Evolutionary conservation across 257 asterid species (phyloP), one percentile per base, ranked within the genome.

Genomic region (Solanum chaucha): DNA sequence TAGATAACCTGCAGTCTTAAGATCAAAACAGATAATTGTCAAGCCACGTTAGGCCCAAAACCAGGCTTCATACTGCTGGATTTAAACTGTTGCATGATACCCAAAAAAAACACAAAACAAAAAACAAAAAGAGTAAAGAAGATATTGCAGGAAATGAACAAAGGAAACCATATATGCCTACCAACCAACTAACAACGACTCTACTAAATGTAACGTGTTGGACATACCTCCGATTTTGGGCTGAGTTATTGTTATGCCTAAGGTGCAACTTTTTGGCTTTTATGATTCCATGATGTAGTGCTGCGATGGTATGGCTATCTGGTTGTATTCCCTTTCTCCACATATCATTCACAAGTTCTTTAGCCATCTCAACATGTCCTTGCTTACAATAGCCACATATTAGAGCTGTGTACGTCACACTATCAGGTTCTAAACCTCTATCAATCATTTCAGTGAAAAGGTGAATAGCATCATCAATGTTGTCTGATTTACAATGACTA

Each of bases 351-450:
- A 94, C 75, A 51, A 94, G 94, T 41, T 82, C 88, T 41, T 7
- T 82, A 40, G 96, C 99, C 92, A 75, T 91, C 75, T 81, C 92
- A 82, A 91, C 86, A 83, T 90, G 83, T 68, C 97, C 96, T 74
- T 86, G 91, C 91, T 88, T 94, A 89, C 91, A 91, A 84, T 92
- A 95, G 59, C 98, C 98, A 80, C 94, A 91, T 85, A 96, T 30
- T 72, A 96, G 95, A 87, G 96, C 98, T 17, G 94, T 93, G 88
- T 92, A 95, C 10, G 94, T 86, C 26, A 90, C 92, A 24, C 85
- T 90, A 90, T 94, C 98, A 73, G 98, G 99, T 74, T 35, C 86
- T 88, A 95, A 82, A 88, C 98, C 97, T 85, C 90, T 90, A 73
- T 90, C 93, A 61, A 93, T 91, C 96, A 92, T 90, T 86, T 93